These are phyloP conservation scores for Nicotiana benthamiana DNA, from an alignment of 257 asterid genomes.

Conservation along the genomic window DNA sequence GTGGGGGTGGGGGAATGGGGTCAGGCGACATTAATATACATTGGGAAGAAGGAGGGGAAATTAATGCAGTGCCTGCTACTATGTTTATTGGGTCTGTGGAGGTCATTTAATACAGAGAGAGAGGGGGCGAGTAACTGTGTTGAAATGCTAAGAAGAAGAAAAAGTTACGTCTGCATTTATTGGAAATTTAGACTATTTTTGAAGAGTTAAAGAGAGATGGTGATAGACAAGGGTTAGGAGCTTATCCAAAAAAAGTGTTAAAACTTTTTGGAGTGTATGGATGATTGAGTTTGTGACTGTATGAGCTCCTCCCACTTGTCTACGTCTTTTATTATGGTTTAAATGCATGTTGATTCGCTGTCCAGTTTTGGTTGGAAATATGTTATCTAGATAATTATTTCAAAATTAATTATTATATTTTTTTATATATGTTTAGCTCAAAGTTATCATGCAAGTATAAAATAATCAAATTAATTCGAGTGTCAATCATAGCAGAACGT, in stretches of 20 bases:
- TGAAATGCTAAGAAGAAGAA: neutral
- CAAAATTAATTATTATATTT: no score
- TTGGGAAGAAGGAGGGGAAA: conserved; percentile 8
- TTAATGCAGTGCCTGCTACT: conserved; percentile 9
- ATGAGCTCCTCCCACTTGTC: no score
- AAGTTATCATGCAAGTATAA: no score
- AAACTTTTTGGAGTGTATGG: no score
- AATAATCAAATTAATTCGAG: no score
- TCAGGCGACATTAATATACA: conserved; percentile 11
- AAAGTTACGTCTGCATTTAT: conserved; percentile 11
- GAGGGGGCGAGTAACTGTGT: neutral
- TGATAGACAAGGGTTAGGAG: neutral
- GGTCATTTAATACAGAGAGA: conserved; percentile 13
- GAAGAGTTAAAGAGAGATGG: neutral
- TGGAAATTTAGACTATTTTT: conserved; percentile 6
- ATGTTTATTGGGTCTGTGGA: neutral
- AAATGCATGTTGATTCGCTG: no score
- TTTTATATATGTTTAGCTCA: no score
- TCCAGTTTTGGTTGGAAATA: no score
- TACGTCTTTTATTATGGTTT: no score
- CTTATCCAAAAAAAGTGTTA: neutral
- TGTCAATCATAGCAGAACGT: no score
- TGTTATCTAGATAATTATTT: no score
- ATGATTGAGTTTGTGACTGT: no score
- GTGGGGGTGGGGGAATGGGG: neutral